A percentile compares a stretch with the other conserved stretches of the same genome.
Conservation (phyloP, 2,329 filamentous ascomycete species). For the Tolypocladium sp. region DNA sequence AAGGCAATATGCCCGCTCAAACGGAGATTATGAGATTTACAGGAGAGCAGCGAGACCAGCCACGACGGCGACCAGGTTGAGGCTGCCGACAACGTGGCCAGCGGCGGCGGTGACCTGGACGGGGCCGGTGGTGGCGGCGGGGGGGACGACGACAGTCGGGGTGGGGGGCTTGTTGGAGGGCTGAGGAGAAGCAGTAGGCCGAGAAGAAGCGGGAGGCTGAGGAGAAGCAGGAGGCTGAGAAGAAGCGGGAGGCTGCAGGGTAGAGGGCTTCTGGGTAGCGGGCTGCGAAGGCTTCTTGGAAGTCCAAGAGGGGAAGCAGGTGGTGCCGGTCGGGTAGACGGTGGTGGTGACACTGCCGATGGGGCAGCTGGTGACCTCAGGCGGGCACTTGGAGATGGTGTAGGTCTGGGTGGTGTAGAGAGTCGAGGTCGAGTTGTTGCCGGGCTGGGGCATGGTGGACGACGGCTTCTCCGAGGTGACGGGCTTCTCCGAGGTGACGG, state of each 20-base stretch:
- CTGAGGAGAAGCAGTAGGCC: not conserved
- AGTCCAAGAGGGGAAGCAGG: conserved; percentile 13
- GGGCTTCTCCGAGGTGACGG: not conserved
- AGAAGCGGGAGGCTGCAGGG: not conserved
- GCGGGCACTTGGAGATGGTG: conserved; percentile 21
- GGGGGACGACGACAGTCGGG: conserved; percentile 3
- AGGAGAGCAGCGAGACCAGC: conserved; percentile 22
- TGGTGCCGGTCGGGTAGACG: conserved; percentile 18
- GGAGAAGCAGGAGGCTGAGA: not conserved
- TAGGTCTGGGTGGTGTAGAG: conserved; percentile 22
- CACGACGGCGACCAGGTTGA: conserved; percentile 18
- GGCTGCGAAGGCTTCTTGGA: not conserved
- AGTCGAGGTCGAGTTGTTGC: conserved; percentile 6
- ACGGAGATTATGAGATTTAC: conserved; percentile 13
- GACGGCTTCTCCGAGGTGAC: not conserved
- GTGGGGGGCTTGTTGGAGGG: not conserved
- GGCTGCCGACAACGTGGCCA: conserved; percentile 18
- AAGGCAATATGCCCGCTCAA: conserved; percentile 9
- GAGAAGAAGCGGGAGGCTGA: not conserved
- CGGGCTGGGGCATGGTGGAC: not conserved
- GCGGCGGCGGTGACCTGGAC: conserved; percentile 20
- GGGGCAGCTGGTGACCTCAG: conserved; percentile 19
- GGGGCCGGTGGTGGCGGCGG: conserved; percentile 3
- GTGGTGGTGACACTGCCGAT: conserved; percentile 19
- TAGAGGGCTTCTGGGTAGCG: not conserved